Evolutionary conservation across 176 grass and related monocot species (phyloP).

Genomic region (barley (Hordeum vulgare)): DNA sequence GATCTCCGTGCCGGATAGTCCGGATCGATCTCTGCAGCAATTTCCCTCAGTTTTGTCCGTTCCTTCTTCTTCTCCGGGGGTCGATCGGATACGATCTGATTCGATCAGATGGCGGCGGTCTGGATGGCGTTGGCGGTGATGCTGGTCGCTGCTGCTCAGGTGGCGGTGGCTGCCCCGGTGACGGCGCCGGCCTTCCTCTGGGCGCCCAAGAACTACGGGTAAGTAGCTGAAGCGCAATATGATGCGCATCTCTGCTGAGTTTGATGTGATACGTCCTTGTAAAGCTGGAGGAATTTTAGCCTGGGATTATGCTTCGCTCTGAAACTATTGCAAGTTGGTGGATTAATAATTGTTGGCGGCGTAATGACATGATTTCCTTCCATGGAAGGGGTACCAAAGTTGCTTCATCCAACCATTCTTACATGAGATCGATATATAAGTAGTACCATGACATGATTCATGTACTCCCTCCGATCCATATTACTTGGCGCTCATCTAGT

Average conservation of each 20-base stretch:
- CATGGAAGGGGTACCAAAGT: background rate
- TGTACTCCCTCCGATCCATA: too few species aligned
- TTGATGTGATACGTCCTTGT: background rate
- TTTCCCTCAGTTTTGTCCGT: background rate
- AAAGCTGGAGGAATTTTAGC: background rate
- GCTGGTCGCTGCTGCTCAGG: conserved; percentile 4
- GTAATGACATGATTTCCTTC: background rate
- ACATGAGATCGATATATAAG: background rate
- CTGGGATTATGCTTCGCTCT: background rate
- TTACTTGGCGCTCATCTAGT: too few species aligned
- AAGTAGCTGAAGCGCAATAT: background rate
- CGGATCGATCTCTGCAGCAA: background rate
- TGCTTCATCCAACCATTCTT: background rate
- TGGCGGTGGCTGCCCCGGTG: background rate
- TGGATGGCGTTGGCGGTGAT: conserved; percentile 25
- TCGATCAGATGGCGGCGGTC: conserved; percentile 28
- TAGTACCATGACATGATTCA: too few species aligned
- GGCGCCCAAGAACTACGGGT: conserved; percentile 64
- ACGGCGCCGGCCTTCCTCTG: conserved; percentile 72
- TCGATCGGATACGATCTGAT: background rate
- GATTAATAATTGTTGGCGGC: background rate
- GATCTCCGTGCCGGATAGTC: background rate
- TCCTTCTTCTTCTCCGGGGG: background rate
- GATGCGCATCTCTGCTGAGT: background rate
- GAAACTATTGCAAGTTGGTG: background rate